Evolutionary conservation across 1,139 yeast species (phyloP).

Genomic region (Lodderomyces parapsilosis): DNA sequence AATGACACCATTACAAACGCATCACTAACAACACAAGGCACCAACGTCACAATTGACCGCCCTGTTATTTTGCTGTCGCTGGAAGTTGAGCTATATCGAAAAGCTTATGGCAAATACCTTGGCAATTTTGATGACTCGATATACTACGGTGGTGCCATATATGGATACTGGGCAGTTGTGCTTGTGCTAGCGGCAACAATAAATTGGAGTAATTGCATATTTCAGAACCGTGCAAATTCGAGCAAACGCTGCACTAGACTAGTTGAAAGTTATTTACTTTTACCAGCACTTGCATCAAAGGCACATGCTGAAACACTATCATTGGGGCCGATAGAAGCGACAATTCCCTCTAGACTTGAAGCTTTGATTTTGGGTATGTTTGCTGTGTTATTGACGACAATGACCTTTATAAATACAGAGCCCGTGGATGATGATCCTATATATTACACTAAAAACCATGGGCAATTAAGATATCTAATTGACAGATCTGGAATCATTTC

Average conservation of each 20-base stretch:
- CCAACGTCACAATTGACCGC: conserved; percentile 17
- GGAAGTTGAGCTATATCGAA: conserved; percentile 3
- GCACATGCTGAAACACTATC: conserved; percentile 17
- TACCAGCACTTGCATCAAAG: conserved; percentile 28
- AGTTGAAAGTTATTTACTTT: conserved; percentile 10
- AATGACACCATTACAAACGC: too few species aligned
- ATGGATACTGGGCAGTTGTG: conserved; percentile 52
- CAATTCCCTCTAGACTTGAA: conserved; percentile 30
- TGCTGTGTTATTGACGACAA: conserved; percentile 43
- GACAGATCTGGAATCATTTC: conserved; percentile 35
- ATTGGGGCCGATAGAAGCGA: conserved; percentile 11
- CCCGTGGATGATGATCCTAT: conserved; percentile 23
- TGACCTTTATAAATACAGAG: conserved; percentile 25
- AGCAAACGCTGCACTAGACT: conserved; percentile 1
- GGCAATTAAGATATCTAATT: conserved; percentile 26
- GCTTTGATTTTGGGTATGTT: conserved; percentile 33
- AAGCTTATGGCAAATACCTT: conserved; percentile 13
- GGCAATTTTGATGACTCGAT: conserved; percentile 39
- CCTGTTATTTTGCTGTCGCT: conserved; percentile 3
- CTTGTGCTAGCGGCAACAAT: conserved; percentile 36
- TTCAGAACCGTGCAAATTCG: conserved; percentile 18
- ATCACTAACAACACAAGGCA: conserved; percentile 11
- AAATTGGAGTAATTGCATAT: conserved; percentile 39
- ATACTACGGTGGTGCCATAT: conserved; percentile 46
- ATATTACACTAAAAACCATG: conserved; percentile 11